phyloP scores from a whole-genome alignment of 192 early-diverging fungal genomes.

The Endogone sp. region DNA sequence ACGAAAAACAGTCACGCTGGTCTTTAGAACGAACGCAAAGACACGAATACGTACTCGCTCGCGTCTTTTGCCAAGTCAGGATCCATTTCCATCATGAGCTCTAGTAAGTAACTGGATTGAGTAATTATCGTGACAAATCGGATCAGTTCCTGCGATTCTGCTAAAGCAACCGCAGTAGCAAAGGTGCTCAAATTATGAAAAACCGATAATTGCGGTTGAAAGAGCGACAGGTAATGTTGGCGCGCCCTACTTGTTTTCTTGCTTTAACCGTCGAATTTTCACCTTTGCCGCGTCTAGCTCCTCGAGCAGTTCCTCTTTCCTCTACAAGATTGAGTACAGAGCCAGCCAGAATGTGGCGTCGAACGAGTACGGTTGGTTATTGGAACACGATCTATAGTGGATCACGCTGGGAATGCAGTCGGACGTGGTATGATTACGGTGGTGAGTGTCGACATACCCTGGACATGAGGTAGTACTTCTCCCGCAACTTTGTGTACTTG shows the following conservation, averaged over 20 bases:
- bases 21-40: neutral
- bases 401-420: no score
- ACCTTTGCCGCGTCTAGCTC: constrained; percentile 20
- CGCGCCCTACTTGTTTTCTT: constrained; percentile 35
- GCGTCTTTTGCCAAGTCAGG: constrained; percentile 7
- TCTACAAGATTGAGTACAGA: constrained; percentile 18
- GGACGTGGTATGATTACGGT: neutral
- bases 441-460: neutral
- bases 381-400: no score
- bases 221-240: no score
- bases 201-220: no score
- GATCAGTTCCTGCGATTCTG: no score
- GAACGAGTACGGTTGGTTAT: neutral
- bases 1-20: neutral
- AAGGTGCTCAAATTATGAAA: no score
- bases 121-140: neutral
- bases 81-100: constrained; percentile 8
- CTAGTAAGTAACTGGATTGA: constrained; percentile 8
- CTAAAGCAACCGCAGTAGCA: no score
- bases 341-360: neutral
- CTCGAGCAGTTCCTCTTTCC: constrained; percentile 22
- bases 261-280: constrained; percentile 33
- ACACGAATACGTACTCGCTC: constrained; percentile 1
- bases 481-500: no score
- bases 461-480: no score